phyloP scores from a whole-genome alignment of 768 basidiomycete species.

The Serendipita sp. region DNA sequence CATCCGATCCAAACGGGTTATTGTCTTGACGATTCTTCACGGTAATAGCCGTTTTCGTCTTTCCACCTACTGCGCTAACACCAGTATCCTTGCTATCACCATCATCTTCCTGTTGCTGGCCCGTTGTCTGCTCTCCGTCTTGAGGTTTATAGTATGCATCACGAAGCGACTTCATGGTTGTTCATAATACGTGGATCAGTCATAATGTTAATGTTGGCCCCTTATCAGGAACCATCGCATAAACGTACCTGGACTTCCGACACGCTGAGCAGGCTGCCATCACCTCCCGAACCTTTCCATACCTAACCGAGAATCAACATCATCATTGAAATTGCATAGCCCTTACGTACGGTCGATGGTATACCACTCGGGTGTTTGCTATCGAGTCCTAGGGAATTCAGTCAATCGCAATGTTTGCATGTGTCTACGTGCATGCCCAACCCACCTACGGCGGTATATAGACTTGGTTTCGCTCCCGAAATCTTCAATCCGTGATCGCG shows the following conservation, averaged over 20 bases:
- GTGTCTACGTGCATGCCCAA: not conserved
- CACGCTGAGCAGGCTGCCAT: conserved; percentile 30
- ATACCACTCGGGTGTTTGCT: conserved; percentile 65
- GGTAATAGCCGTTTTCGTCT: conserved; percentile 32
- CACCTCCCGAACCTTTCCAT: conserved; percentile 43
- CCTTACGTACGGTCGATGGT: conserved; percentile 37
- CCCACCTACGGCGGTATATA: conserved; percentile 48
- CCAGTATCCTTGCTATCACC: conserved; percentile 30
- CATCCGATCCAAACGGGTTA: conserved; percentile 46
- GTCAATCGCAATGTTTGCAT: not conserved
- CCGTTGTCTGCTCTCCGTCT: conserved; percentile 22
- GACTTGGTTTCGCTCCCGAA: conserved; percentile 51
- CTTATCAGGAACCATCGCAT: not conserved
- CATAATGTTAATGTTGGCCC: not conserved
- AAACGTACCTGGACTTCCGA: conserved; percentile 40
- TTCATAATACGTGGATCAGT: not conserved
- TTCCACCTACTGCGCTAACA: conserved; percentile 36
- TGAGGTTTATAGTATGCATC: conserved; percentile 31
- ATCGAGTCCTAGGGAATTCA: conserved; percentile 35
- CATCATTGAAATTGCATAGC: not conserved
- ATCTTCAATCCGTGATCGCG: conserved; percentile 47
- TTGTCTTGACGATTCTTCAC: conserved; percentile 26
- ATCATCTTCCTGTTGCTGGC: conserved; percentile 27
- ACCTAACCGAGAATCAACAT: conserved; percentile 24
- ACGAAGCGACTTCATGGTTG: conserved; percentile 34